Evolutionary conservation across 805 yeast species (phyloP), one percentile per base, ranked within the genome.

Genomic region (Kluyveromyces aestuarii): DNA sequence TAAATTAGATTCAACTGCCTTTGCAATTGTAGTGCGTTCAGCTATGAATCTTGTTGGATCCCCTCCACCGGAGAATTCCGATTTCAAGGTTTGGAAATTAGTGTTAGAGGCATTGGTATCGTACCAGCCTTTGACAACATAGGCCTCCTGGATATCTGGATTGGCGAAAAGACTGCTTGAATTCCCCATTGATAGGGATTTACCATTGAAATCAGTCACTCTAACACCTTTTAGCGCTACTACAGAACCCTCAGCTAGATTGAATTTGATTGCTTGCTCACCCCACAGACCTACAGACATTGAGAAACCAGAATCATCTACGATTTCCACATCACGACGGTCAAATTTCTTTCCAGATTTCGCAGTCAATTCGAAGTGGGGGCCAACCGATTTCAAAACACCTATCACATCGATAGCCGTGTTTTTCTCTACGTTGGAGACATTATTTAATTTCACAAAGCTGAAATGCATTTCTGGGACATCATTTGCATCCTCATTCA

Each of bases 301-400:
- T 2, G 88, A 81, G 58, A 76, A 80, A 41, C 82, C 84, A 6
- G 95, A 73, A 56, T 87, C 87, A 65, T 93, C 99, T 35, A 88
- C 98, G 51, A 93, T 71, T 2, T 78, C 73, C 43, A 93, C 74
- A 62, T 91, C 96, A 67, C 99, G 85, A 71, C 96, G 85, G 65
- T 89, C 93, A 65, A 84, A 91, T 1, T 91, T 87, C 62, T 87
- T 84, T 45, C 96, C 96, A 6, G 97, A 84, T 67, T 84, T 87
- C 9, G 98, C 86, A 14, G 87, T 81, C 58, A 91, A 80, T 67
- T 87, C 88, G 60, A 78, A 80, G 36, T 79, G 77, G 27, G 87
- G 90, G 48, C 79, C 80, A 36, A 91, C 87, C 27, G 79, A 81
- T 66, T 84, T 83, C 52, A 91, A 72, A 19, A 90, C 84, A 48